Conservation (phyloP, 345 rosid species). For the Atalantia buxifolia region DNA sequence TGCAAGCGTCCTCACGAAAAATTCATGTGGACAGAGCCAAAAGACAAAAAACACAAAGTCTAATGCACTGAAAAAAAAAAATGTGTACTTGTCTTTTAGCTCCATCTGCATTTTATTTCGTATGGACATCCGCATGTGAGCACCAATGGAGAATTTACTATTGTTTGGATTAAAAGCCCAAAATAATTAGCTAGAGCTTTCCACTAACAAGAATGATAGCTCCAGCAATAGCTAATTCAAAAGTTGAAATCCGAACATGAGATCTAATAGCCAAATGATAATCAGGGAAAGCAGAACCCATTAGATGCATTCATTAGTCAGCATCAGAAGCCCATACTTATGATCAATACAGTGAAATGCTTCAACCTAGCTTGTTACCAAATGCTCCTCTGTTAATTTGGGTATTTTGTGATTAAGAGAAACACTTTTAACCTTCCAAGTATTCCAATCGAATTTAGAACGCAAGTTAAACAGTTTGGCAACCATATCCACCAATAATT, state of each 20-base stretch:
- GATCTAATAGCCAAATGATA: background rate
- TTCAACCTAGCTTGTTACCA: background rate
- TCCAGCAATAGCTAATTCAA: background rate
- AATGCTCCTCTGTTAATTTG: background rate
- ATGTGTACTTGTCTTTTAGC: too few species aligned
- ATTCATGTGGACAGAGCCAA: too few species aligned
- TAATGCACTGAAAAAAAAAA: too few species aligned
- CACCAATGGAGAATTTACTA: background rate
- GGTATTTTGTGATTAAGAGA: background rate
- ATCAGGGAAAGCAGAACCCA: background rate
- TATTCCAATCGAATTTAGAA: background rate
- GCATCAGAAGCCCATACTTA: background rate
- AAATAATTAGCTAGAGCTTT: background rate
- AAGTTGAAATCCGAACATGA: background rate
- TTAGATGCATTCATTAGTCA: background rate
- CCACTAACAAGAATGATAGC: background rate
- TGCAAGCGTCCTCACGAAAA: too few species aligned
- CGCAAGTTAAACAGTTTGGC: background rate
- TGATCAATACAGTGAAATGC: background rate
- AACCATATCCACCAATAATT: background rate
- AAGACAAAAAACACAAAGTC: too few species aligned
- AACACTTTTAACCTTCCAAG: background rate
- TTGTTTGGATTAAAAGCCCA: background rate
- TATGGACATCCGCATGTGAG: too few species aligned
- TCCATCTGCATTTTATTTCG: too few species aligned